phyloP scores from a whole-genome alignment of 257 asterid species.

The Striga asiatica region DNA sequence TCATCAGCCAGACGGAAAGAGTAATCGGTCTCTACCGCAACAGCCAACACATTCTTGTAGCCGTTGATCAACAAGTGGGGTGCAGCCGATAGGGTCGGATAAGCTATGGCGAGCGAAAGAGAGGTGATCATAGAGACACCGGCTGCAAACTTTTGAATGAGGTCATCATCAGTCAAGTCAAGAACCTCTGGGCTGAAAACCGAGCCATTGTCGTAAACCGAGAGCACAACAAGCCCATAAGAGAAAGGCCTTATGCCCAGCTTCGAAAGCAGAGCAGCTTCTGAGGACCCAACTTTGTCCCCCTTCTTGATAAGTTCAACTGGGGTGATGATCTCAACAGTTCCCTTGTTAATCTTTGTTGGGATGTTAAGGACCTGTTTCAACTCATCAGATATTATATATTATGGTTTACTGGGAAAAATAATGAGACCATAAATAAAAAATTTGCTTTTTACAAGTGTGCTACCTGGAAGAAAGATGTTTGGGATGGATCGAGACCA shows the following conservation, averaged over 20 bases:
- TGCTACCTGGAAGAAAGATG: constrained; percentile 98
- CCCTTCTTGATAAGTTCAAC: constrained; percentile 96
- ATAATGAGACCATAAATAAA: too few relatives aligned
- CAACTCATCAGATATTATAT: not conserved
- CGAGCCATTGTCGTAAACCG: constrained; percentile 76
- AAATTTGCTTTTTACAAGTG: not conserved
- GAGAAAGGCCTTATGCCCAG: constrained; percentile 95
- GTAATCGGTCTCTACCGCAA: constrained; percentile 65
- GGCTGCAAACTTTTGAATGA: constrained; percentile 49
- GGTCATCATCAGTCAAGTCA: constrained; percentile 80
- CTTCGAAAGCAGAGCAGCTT: constrained; percentile 85
- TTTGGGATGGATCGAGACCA: constrained; percentile 95
- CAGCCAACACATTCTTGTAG: constrained; percentile 66
- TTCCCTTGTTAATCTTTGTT: constrained; percentile 97
- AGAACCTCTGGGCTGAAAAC: constrained; percentile 91
- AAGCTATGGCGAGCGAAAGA: constrained; percentile 57
- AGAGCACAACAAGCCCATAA: constrained; percentile 57
- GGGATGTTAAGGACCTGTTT: constrained; percentile 83
- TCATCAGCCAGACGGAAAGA: constrained; percentile 85
- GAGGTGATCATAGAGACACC: constrained; percentile 80
- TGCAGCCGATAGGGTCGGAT: constrained; percentile 85
- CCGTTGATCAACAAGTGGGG: constrained; percentile 84
- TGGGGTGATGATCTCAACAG: constrained; percentile 93
- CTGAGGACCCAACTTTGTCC: constrained; percentile 93
- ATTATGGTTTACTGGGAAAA: too few relatives aligned